Percentiles rank a stretch among this genome's conserved stretches.
Conservation (phyloP, 805 yeast species). For the Metschnikowia picachoensis region DNA sequence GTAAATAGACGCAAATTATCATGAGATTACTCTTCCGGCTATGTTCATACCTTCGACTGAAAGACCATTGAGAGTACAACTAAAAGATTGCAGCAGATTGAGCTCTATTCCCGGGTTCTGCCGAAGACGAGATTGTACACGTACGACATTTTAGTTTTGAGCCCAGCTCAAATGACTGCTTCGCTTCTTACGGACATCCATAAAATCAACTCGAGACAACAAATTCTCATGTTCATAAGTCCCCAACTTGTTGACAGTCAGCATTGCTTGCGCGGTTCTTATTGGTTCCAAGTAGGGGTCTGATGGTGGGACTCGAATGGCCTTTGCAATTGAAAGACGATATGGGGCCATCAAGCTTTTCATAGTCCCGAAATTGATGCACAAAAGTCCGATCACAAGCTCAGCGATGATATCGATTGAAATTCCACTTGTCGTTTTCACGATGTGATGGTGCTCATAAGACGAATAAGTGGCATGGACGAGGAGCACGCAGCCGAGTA, state of each 20-base stretch:
- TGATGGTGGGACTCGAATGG: conserved; percentile 26
- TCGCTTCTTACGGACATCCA: conserved; percentile 47
- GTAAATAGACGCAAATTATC: no score
- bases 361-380: conserved; percentile 40
- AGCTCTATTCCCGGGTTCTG: no score
- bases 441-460: conserved; percentile 45
- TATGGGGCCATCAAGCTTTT: conserved; percentile 23
- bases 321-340: conserved; percentile 15
- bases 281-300: conserved; percentile 44
- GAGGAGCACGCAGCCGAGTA: conserved; percentile 19
- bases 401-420: conserved; percentile 52
- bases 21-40: no score
- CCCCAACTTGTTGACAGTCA: conserved; percentile 46
- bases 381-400: conserved; percentile 42
- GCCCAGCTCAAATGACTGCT: conserved; percentile 39
- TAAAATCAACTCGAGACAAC: conserved; percentile 49
- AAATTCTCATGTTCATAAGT: conserved; percentile 43
- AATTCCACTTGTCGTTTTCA: conserved; percentile 23
- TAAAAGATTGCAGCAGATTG: no score
- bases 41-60: no score
- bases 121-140: no score
- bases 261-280: conserved; percentile 42
- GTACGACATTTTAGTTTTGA: not conserved
- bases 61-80: no score
- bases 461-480: conserved; percentile 54